Evolutionary conservation across 2,329 filamentous ascomycete species (phyloP).

Genomic region (Aspergillus intermedius): DNA sequence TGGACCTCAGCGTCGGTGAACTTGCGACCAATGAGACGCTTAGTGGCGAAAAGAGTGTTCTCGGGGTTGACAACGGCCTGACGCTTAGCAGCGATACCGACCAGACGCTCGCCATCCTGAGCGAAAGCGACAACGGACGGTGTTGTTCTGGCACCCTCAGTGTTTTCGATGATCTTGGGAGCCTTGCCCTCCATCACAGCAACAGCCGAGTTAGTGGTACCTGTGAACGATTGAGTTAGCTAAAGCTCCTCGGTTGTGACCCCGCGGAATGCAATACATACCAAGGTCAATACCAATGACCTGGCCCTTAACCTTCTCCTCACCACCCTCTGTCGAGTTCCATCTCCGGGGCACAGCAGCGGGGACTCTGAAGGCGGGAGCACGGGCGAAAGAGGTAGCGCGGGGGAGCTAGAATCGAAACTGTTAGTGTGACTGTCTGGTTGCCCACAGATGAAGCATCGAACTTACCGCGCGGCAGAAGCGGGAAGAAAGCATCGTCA

Average conservation of each 20-base stretch:
- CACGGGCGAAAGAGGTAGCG: conserved; percentile 63
- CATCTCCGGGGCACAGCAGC: conserved; percentile 61
- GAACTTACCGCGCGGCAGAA: conserved; percentile 67
- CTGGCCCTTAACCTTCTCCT: conserved; percentile 82
- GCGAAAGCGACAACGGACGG: conserved; percentile 94
- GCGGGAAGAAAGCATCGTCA: conserved; percentile 65
- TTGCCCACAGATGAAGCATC: conserved; percentile 1
- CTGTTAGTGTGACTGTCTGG: conserved; percentile 5
- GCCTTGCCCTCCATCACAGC: conserved; percentile 96
- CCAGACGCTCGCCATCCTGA: conserved; percentile 89
- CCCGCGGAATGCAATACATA: conserved; percentile 38
- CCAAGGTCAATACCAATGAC: conserved; percentile 98
- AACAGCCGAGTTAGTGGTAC: conserved; percentile 95
- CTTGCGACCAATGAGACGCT: conserved; percentile 97
- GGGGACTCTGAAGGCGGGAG: conserved; percentile 63
- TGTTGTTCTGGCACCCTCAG: conserved; percentile 86
- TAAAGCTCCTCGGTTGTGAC: background rate
- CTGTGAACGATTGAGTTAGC: conserved; percentile 33
- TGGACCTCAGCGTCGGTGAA: conserved; percentile 91
- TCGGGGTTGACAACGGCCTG: conserved; percentile 98
- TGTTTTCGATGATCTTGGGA: conserved; percentile 95
- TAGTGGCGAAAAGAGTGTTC: conserved; percentile 96
- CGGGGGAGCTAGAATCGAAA: conserved; percentile 61
- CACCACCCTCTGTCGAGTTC: conserved; percentile 48
- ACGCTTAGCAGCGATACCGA: conserved; percentile 95